Conservation (phyloP, 495 filamentous ascomycete genomes). For the Annulohypoxylon bovei region DNA sequence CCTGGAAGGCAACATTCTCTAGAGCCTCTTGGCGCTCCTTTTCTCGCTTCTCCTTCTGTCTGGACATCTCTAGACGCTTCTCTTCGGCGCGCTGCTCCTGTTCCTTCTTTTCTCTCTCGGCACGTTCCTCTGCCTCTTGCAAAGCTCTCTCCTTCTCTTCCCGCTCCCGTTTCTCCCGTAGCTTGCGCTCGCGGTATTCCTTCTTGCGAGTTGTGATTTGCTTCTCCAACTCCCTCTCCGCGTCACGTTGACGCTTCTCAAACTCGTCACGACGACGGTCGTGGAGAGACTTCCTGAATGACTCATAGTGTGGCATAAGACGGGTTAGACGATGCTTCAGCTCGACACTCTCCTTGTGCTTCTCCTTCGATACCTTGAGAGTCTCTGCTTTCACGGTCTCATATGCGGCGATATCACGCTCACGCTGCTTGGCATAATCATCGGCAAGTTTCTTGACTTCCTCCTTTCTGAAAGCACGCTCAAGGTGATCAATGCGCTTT, state of each 20-base stretch:
- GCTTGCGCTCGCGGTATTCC: slow-evolving; percentile 79
- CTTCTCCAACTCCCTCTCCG: slow-evolving; percentile 87
- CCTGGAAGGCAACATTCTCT: slow-evolving; percentile 62
- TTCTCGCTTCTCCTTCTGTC: slow-evolving; percentile 82
- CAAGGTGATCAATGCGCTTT: slow-evolving; percentile 96
- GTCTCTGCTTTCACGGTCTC: slow-evolving; percentile 79
- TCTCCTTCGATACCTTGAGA: slow-evolving; percentile 79
- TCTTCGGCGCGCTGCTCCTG: slow-evolving; percentile 77
- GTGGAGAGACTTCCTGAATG: slow-evolving; percentile 79
- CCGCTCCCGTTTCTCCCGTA: slow-evolving; percentile 79
- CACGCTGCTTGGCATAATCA: slow-evolving; percentile 86
- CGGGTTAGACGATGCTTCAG: slow-evolving; percentile 90
- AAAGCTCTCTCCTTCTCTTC: slow-evolving; percentile 80
- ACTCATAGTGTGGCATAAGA: slow-evolving; percentile 81
- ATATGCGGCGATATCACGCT: slow-evolving; percentile 81
- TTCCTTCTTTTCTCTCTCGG: slow-evolving; percentile 82
- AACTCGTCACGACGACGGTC: slow-evolving; percentile 93
- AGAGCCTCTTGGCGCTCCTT: slow-evolving; percentile 75
- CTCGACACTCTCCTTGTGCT: slow-evolving; percentile 87
- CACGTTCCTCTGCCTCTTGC: slow-evolving; percentile 86
- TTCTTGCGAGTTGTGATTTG: slow-evolving; percentile 87
- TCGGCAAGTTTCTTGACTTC: slow-evolving; percentile 89
- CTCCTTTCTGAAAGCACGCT: slow-evolving; percentile 95
- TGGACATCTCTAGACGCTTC: slow-evolving; percentile 66
- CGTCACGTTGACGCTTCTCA: slow-evolving; percentile 87